A percentile compares a stretch with the other conserved stretches of the same genome.
These are phyloP conservation scores for Pyronema omphalodes DNA, from an alignment of 495 filamentous ascomycete species.

Conservation along the genomic window DNA sequence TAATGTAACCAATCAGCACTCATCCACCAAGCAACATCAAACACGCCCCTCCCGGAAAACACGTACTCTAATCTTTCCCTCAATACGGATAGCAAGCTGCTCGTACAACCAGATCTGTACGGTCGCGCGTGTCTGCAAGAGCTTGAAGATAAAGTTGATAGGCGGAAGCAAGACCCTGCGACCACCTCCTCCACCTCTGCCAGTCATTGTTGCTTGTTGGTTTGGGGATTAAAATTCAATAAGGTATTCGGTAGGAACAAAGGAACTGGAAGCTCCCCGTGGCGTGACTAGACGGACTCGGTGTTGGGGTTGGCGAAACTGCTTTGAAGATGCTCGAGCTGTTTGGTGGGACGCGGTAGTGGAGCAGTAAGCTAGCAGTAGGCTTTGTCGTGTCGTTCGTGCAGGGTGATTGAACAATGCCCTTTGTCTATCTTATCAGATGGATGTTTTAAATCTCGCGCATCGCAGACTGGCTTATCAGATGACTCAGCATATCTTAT, in stretches of 20 bases:
- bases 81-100: constrained; percentile 79
- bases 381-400: too few relatives aligned
- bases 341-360: too few relatives aligned
- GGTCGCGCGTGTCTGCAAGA: constrained; percentile 69
- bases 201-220: constrained; percentile 42
- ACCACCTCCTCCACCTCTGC: constrained; percentile 57
- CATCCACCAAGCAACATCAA: background rate
- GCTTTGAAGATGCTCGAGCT: too few relatives aligned
- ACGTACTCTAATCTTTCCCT: constrained; percentile 79
- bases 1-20: background rate
- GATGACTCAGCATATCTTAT: too few relatives aligned
- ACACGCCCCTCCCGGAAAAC: too few relatives aligned
- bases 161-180: constrained; percentile 86
- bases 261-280: background rate
- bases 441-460: too few relatives aligned
- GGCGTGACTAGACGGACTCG: too few relatives aligned
- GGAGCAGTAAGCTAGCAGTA: too few relatives aligned
- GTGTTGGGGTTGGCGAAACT: too few relatives aligned
- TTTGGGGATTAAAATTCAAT: background rate
- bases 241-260: background rate
- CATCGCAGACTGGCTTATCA: too few relatives aligned
- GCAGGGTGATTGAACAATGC: too few relatives aligned
- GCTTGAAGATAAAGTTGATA: constrained; percentile 97
- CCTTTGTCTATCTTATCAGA: too few relatives aligned
- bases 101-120: constrained; percentile 95